Evolutionary conservation across 2,329 filamentous ascomycete genomes (phyloP).

Genomic region (Colletotrichum melonis): DNA sequence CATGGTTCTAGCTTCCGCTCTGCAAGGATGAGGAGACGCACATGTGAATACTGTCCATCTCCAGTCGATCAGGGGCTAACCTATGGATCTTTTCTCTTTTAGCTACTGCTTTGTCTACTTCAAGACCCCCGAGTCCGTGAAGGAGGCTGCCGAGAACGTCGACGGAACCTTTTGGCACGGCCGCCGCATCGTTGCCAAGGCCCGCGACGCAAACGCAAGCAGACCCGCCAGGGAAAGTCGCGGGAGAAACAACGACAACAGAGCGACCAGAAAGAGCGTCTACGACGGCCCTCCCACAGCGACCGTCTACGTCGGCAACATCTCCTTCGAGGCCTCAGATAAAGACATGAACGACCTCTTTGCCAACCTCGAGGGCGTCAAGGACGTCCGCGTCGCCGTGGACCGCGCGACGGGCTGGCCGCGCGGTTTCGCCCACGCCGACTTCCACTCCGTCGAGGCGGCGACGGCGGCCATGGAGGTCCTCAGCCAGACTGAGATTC

Average conservation of each 20-base stretch:
- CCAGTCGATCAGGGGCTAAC: background rate
- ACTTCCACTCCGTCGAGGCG: constrained; percentile 77
- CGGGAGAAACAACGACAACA: background rate
- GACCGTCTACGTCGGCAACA: constrained; percentile 85
- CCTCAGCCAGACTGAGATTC: constrained; percentile 68
- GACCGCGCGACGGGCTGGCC: constrained; percentile 84
- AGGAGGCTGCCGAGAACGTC: constrained; percentile 22
- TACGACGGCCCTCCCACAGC: constrained; percentile 11
- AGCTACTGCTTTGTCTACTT: constrained; percentile 32
- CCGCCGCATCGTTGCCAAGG: constrained; percentile 29
- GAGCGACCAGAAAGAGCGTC: background rate
- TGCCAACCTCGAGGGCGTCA: constrained; percentile 74
- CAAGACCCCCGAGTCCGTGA: constrained; percentile 5
- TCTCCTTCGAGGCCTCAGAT: constrained; percentile 88
- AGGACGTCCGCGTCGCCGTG: constrained; percentile 84
- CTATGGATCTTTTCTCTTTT: background rate
- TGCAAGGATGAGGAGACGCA: background rate
- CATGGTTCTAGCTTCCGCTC: no score
- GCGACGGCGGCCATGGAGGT: constrained; percentile 70
- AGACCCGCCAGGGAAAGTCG: background rate
- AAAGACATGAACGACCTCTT: constrained; percentile 84
- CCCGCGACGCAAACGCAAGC: no score
- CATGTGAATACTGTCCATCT: no score
- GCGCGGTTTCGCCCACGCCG: constrained; percentile 85
- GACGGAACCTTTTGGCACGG: constrained; percentile 37